Base-by-base conservation (phyloP, 208 protist genomes). In the Crithidia mellificae region DNA sequence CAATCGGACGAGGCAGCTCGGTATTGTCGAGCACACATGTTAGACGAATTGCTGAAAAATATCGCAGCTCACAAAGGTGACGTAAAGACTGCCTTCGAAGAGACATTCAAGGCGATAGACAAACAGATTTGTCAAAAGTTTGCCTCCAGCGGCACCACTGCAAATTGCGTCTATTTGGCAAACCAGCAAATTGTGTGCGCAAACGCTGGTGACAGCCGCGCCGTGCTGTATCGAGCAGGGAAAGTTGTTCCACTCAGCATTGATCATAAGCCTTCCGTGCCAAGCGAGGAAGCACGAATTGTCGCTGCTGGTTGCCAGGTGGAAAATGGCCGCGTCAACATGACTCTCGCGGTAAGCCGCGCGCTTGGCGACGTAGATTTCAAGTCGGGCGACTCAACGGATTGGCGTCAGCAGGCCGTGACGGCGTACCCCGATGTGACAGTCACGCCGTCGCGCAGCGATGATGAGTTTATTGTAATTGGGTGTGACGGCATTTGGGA, bases 401-500 rank as follows among this genome's bases (percentile, higher is more conserved):
- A 71, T 32, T 94, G 85, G 87, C 72, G 82, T 8, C 72, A 92
- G 43, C 87, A 93, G 58, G 80, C 83, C 12, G 85, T 97, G 20
- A 95, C 87, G n/a, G 86, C 88, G 1, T 75, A 81, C 36, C 92
- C 92, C 17, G 90, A 97, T 46, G 80, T 94, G 4, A 81, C 49
- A 34, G 57, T 68, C 17, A 75, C 77, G 12, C 70, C 72, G 24
- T 69, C 70, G 17, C 57, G 34, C 11, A 57, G 52, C 17, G 76
- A 84, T 11, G 88, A 97, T 57, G 79, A 92, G 56, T 97, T 98
- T 76, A 82, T 98, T 58, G 77, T 98, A 43, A 70, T 98, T 14
- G 96, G 81, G 0, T 98, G 96, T 55, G 96, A 98, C 72, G 96
- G 96, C 39, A 85, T 98, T 39, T 98, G 94, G 93, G 96, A 98